Conservation (phyloP, 495 filamentous ascomycete species). For the Cercophora newfieldiana region DNA sequence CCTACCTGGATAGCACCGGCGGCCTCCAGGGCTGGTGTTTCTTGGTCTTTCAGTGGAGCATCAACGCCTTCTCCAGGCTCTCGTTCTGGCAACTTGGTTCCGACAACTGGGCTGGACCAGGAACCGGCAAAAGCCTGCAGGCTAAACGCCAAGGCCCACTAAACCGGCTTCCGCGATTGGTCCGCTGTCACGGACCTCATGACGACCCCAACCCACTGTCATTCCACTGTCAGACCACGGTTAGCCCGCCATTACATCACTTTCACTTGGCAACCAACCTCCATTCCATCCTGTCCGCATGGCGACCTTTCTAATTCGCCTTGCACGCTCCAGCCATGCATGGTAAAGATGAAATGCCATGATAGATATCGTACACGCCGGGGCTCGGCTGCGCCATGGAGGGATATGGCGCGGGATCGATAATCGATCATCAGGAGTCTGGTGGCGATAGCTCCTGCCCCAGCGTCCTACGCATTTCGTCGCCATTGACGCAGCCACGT, state of each 20-base stretch:
- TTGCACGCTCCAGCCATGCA: conserved; percentile 3
- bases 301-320: conserved; percentile 4
- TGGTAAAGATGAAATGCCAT: conserved; percentile 8
- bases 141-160: conserved; percentile 3
- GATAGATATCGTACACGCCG: background rate
- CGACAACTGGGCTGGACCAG: conserved; percentile 1
- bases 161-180: conserved; percentile 1
- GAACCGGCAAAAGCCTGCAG: conserved; percentile 4
- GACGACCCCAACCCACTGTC: conserved; percentile 3
- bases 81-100: conserved; percentile 7
- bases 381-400: conserved; percentile 1
- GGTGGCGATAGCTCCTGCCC: background rate
- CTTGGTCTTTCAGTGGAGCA: conserved; percentile 8
- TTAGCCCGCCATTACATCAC: background rate
- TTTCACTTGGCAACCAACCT: conserved; percentile 8
- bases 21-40: conserved; percentile 7
- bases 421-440: conserved; percentile 3
- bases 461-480: conserved; percentile 2
- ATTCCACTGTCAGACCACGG: conserved; percentile 6
- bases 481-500: conserved; percentile 5
- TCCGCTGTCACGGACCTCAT: background rate
- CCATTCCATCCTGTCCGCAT: conserved; percentile 6
- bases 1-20: conserved; percentile 6
- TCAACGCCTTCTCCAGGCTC: background rate
- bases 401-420: background rate